Base-by-base conservation (phyloP, 2,329 filamentous ascomycete species). In the Xylaria multiplex region DNA sequence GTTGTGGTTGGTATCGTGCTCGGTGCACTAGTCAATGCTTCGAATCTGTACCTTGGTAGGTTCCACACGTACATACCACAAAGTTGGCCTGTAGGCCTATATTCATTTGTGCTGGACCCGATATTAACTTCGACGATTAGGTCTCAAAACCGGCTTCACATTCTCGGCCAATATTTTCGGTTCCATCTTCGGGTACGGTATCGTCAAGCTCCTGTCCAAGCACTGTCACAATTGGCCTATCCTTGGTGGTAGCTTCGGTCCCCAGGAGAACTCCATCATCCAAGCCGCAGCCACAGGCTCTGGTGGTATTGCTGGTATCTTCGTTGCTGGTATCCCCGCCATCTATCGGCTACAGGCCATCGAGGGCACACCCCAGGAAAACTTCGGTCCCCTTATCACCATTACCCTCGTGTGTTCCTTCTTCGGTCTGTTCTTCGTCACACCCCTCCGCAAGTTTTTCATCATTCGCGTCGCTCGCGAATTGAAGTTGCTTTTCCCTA, bases 391-490 rank as follows among this genome's bases (percentile, higher is more conserved):
- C 37, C 83, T 90, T 54, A 80, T 89, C 62, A 85, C 85, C 32
- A 81, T 90, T 68, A 89, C 87, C 2, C 80, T 88, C 49, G 85
- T 89, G 54, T 86, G 86, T 65, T 86, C 85, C 9, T 88, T 89
- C 78, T 90, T 90, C 75, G 88, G 88, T 3, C 82, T 90, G 66
- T 88, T 88, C 75, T 88, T 89, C 69, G 85, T 85, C 55, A 88
- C 86, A 0, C 87, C 87, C 7, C 81, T 89, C 22, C 86, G 88
- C 64, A 89, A 89, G 73, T 90, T 91, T 80, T 91, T 90, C 80
- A 85, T 91, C 76, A 85, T 90, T 75, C 86, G 89, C 65, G 86
- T 90, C 13, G 86, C 86, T 2, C 81, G 86, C 71, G 85, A 88
- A 76, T 78, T 88, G 60, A 82, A 81, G 65, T 79, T 89, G 59